Conservation (phyloP, 805 yeast genomes). For the Saturnispora saitoi region DNA sequence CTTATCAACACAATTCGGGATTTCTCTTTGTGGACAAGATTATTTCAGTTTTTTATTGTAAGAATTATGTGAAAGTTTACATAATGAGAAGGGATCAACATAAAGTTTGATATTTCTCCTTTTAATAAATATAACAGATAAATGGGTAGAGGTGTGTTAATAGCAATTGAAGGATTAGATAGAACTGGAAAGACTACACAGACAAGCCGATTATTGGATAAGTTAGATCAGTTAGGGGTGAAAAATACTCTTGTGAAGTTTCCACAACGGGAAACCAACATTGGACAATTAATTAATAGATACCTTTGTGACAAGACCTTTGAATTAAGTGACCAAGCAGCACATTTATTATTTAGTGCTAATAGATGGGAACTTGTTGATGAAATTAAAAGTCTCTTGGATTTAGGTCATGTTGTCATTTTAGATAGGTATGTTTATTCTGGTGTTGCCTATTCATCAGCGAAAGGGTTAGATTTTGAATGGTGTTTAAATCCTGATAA, state of each 20-base stretch:
- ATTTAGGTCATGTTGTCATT: conserved; percentile 47
- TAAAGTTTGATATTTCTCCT: too few relatives aligned
- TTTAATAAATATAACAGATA: not conserved
- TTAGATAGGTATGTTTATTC: conserved; percentile 87
- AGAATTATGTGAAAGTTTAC: too few relatives aligned
- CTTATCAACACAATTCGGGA: not conserved
- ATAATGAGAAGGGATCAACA: too few relatives aligned
- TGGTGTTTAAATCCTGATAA: conserved; percentile 82
- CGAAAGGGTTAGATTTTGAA: conserved; percentile 60
- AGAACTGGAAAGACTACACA: conserved; percentile 94
- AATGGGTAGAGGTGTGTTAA: conserved; percentile 53
- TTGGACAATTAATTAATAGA: conserved; percentile 69
- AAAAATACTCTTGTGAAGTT: conserved; percentile 55
- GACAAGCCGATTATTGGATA: conserved; percentile 33
- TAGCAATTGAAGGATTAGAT: conserved; percentile 88
- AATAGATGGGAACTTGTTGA: conserved; percentile 83
- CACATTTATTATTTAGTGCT: conserved; percentile 84
- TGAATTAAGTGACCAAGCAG: conserved; percentile 61
- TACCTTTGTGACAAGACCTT: conserved; percentile 51
- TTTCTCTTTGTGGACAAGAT: not conserved
- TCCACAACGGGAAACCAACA: conserved; percentile 78
- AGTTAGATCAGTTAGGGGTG: conserved; percentile 22
- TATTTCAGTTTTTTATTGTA: not conserved
- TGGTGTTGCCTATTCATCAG: conserved; percentile 86
- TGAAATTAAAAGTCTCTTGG: conserved; percentile 36